Percentiles rank a stretch among this genome's conserved stretches.
Evolutionary conservation across 768 basidiomycete species (phyloP).

Genomic region (Tulasnella sp.): DNA sequence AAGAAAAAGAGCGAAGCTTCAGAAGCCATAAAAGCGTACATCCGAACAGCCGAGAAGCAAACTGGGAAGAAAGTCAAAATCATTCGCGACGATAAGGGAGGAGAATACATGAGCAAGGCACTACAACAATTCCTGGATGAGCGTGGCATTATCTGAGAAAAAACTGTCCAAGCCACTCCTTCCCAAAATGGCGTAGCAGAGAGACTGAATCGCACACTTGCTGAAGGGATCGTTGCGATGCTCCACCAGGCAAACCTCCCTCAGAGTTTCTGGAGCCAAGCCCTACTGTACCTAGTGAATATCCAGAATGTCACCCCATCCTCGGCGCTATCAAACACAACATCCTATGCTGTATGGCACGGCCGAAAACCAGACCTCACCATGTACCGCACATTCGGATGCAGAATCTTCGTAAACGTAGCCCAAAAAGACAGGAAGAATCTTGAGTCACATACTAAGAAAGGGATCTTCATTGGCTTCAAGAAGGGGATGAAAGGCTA

Average conservation of each 20-base stretch:
- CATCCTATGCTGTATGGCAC: slow-evolving; percentile 26
- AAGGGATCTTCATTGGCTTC: slow-evolving; percentile 43
- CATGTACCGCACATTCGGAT: slow-evolving; percentile 41
- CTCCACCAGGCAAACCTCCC: slow-evolving; percentile 6
- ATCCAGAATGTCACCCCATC: slow-evolving; percentile 1
- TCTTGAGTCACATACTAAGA: slow-evolving; percentile 30
- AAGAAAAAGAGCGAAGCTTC: slow-evolving; percentile 8
- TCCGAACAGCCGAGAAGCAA: slow-evolving; percentile 37
- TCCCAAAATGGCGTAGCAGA: slow-evolving; percentile 27
- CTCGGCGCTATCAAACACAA: slow-evolving; percentile 10
- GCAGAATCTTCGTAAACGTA: slow-evolving; percentile 41
- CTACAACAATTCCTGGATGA: slow-evolving; percentile 14
- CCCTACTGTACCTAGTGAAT: not conserved
- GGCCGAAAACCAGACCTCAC: slow-evolving; percentile 30
- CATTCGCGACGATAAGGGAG: slow-evolving; percentile 39
- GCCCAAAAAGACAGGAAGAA: slow-evolving; percentile 34
- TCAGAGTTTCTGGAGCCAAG: slow-evolving; percentile 4
- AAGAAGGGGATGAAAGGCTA: slow-evolving; percentile 37
- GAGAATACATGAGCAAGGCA: slow-evolving; percentile 36
- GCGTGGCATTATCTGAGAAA: slow-evolving; percentile 27
- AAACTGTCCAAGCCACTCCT: slow-evolving; percentile 13
- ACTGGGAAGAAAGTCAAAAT: slow-evolving; percentile 33
- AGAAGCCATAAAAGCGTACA: slow-evolving; percentile 36
- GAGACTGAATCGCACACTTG: slow-evolving; percentile 13
- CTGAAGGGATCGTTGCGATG: not conserved